These are phyloP conservation scores for Auxenochlorella pyrenoidosa DNA, from an alignment of 139 green algal species.

Conservation along the genomic window DNA sequence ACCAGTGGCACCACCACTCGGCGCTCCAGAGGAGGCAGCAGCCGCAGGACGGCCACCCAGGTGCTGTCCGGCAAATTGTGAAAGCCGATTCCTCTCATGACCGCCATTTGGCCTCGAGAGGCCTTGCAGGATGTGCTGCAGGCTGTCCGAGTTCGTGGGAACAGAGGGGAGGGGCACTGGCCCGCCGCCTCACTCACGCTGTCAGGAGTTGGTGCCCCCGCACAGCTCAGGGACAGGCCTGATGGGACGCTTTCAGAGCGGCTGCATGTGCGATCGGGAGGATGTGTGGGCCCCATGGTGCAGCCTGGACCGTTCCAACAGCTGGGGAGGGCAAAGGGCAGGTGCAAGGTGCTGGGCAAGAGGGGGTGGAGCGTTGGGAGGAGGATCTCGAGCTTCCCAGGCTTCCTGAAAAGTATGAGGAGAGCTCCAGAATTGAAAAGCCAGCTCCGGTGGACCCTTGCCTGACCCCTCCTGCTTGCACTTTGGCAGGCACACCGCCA, in stretches of 20 bases:
- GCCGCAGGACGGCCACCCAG: not conserved
- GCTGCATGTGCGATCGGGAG: not conserved
- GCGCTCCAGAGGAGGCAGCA: slow-evolving; percentile 6
- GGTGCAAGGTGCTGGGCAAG: too few species aligned
- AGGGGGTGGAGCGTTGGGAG: too few species aligned
- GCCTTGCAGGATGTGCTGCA: not conserved
- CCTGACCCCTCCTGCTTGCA: too few species aligned
- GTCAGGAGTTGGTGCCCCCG: not conserved
- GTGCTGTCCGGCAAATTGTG: not conserved
- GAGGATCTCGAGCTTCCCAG: too few species aligned
- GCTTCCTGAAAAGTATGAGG: too few species aligned
- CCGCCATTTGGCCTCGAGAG: not conserved
- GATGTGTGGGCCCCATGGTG: not conserved
- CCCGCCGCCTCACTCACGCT: not conserved
- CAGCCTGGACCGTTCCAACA: too few species aligned
- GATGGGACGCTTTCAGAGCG: not conserved
- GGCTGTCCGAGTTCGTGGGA: not conserved
- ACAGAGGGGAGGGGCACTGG: not conserved
- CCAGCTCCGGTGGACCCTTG: too few species aligned
- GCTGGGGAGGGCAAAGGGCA: too few species aligned
- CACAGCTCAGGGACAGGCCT: not conserved
- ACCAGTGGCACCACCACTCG: not conserved
- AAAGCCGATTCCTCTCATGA: not conserved
- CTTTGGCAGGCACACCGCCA: too few species aligned
- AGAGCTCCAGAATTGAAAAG: too few species aligned